Evolutionary conservation across 225 moss, liverwort and hornwort species (phyloP).

Genomic region (Pseudisothecium myosuroides): DNA sequence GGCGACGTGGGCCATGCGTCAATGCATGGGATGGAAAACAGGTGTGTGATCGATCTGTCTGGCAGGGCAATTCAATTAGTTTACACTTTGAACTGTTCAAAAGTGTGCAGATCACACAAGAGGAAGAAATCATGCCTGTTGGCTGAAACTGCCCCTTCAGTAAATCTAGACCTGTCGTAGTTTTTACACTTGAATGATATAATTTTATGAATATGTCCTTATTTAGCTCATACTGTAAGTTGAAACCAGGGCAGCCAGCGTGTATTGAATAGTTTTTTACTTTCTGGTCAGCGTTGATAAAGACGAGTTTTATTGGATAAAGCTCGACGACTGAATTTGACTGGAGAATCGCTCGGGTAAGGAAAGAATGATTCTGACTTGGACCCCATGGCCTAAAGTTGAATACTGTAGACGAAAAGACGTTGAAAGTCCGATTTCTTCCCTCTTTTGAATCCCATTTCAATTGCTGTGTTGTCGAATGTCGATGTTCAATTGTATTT

Average conservation of each 20-base stretch:
- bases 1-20: not conserved
- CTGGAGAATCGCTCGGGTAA: not conserved
- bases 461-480: not conserved
- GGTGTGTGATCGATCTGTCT: not conserved
- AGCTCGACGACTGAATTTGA: slow-evolving; percentile 10
- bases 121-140: not conserved
- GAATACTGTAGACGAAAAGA: not conserved
- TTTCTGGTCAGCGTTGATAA: slow-evolving; percentile 12
- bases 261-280: not conserved
- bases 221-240: too few relatives aligned
- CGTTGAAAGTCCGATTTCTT: slow-evolving; percentile 4
- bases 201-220: too few relatives aligned
- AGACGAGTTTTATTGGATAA: not conserved
- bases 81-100: not conserved
- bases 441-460: not conserved
- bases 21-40: not conserved
- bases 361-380: not conserved
- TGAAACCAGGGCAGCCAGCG: too few relatives aligned
- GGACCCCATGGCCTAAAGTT: not conserved
- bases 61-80: not conserved
- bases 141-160: not conserved
- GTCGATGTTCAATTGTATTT: not conserved
- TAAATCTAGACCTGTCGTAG: not conserved
- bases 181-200: not conserved
- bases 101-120: not conserved